Evolutionary conservation across 345 rosid species (phyloP), one percentile per base, ranked within the genome.

Genomic region (Bruguiera parviflora): DNA sequence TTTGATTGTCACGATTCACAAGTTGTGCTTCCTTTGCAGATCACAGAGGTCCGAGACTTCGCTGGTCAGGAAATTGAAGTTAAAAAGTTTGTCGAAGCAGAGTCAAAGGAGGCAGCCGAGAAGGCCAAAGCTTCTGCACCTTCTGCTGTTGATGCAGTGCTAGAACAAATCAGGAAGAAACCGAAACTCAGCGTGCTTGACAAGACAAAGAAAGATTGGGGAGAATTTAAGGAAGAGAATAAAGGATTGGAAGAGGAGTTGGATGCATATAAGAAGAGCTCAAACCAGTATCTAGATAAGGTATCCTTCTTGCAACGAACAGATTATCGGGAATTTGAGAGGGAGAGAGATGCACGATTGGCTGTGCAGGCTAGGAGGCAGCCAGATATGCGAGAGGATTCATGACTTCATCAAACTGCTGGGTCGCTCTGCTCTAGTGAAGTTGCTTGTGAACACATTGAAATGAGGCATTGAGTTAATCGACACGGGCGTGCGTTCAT

Each of bases 121-220:
- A 86, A 73, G 84, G 79, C 83, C 31, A 83, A 84, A 64, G 78
- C 79, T 6, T 6, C 85, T 49, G 73, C 84, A 21, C 64, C 95
- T 32, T 89, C 94, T 53, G 97, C 91, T 0, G 96, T 93, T 37
- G 97, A 93, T 82, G 93, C 87, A 5, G 83, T 94, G 63, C 95
- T 94, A 9, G 93, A 91, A 84, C 96, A 91, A 80, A 88, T 94
- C 15, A 91, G 81, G 84, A 92, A 92, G 85, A 91, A 94, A 66
- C 90, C 84, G 63, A 94, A 94, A 78, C 95, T 92, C 29, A 92
- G 98, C 16, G 98, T 90, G 58, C 82, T 92, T 21, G 97, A 92
- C 82, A 92, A 94, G 84, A 87, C 97, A 0, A 94, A 89, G 76
- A 88, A 84, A 82, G 97, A 89, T 72, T 94, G 96, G 99, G 97